These are phyloP conservation scores for Rutstroemia sp. DNA, from an alignment of 2,329 filamentous ascomycete genomes.

Conservation along the genomic window DNA sequence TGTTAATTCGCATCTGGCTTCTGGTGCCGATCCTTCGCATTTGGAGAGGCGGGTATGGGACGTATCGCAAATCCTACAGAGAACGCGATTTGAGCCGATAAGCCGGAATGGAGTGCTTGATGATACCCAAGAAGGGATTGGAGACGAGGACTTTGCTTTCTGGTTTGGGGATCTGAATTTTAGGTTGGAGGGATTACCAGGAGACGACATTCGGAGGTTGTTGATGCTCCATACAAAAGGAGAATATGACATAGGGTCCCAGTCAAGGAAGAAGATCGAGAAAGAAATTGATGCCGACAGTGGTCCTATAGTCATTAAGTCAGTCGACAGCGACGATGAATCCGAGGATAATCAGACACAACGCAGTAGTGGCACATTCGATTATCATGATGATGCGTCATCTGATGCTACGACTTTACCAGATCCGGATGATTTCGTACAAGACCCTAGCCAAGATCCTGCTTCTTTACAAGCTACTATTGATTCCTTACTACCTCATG, in stretches of 20 bases:
- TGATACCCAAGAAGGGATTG: conserved; percentile 63
- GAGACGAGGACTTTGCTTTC: conserved; percentile 88
- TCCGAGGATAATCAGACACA: conserved; percentile 28
- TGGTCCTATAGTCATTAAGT: conserved; percentile 39
- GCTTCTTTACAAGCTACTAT: conserved; percentile 83
- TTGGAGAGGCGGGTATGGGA: conserved; percentile 85
- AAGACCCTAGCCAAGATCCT: conserved; percentile 69
- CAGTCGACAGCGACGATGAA: conserved; percentile 40
- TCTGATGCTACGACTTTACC: conserved; percentile 37
- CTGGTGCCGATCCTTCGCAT: conserved; percentile 69
- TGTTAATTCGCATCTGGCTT: conserved; percentile 85
- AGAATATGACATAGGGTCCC: conserved; percentile 57
- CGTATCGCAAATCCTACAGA: conserved; percentile 65
- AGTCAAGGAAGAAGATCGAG: conserved; percentile 25
- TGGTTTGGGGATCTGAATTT: conserved; percentile 98
- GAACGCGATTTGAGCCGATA: conserved; percentile 73
- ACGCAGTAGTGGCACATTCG: conserved; percentile 19
- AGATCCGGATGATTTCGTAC: conserved; percentile 57
- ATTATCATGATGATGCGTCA: conserved; percentile 30
- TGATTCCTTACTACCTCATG: conserved; percentile 78
- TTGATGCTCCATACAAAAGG: conserved; percentile 76
- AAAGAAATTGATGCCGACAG: conserved; percentile 38
- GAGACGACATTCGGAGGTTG: conserved; percentile 80
- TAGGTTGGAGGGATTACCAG: conserved; percentile 77
- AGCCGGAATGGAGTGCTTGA: conserved; percentile 55